Percentiles rank a stretch among this genome's conserved stretches.
Conservation (phyloP, 345 rosid genomes). For the Lepidium africanum region DNA sequence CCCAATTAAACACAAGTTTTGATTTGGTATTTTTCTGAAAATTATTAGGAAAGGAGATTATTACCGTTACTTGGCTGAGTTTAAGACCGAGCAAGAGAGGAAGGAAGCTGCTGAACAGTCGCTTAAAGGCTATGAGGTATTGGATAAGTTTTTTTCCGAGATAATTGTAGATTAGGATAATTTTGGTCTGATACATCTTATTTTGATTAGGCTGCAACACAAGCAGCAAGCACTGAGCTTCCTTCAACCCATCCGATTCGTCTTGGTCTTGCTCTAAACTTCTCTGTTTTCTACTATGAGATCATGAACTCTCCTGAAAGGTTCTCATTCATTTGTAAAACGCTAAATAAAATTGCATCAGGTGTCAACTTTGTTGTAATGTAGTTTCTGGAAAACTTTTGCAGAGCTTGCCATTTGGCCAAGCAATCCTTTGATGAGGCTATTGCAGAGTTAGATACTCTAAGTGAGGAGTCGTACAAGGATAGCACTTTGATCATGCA, state of each 20-base stretch:
- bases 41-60: slow-evolving; percentile 86
- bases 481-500: slow-evolving; percentile 99
- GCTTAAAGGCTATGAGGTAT: slow-evolving; percentile 88
- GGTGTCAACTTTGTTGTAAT: slow-evolving; percentile 8
- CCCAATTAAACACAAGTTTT: neutral
- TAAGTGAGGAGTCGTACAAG: slow-evolving; percentile 96
- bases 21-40: neutral
- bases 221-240: slow-evolving; percentile 79
- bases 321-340: slow-evolving; percentile 18
- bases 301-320: slow-evolving; percentile 99
- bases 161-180: neutral
- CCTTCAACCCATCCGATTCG: slow-evolving; percentile 98
- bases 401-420: slow-evolving; percentile 97
- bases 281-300: slow-evolving; percentile 97
- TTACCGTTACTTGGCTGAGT: slow-evolving; percentile 89
- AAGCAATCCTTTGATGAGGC: slow-evolving; percentile 99
- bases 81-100: slow-evolving; percentile 82
- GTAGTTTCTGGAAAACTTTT: neutral
- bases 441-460: slow-evolving; percentile 89
- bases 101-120: slow-evolving; percentile 93
- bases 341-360: neutral
- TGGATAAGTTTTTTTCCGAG: neutral
- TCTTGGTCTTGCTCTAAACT: slow-evolving; percentile 97
- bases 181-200: neutral
- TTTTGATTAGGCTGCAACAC: slow-evolving; percentile 70